These are phyloP conservation scores for Cladosporium sp. DNA, from an alignment of 2,329 filamentous ascomycete genomes.

Conservation along the genomic window DNA sequence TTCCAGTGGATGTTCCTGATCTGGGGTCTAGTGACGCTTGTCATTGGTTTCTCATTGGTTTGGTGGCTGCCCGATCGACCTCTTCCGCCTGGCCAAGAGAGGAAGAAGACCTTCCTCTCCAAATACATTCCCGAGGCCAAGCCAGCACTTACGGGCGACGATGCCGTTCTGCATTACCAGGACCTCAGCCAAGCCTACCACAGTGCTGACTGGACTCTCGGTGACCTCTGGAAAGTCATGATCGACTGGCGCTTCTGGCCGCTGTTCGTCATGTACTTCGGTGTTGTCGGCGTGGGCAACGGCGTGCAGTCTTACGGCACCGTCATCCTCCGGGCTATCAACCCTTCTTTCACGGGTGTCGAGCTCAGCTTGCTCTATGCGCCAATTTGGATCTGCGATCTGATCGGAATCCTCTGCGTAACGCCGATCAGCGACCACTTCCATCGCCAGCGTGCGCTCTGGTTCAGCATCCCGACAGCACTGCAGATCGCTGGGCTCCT, in stretches of 20 bases:
- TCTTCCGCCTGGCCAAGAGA: slow-evolving; percentile 62
- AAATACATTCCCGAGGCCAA: slow-evolving; percentile 64
- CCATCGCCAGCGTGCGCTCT: slow-evolving; percentile 70
- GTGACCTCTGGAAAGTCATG: slow-evolving; percentile 65
- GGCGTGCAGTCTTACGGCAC: slow-evolving; percentile 84
- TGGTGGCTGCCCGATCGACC: slow-evolving; percentile 92
- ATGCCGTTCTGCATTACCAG: slow-evolving; percentile 76
- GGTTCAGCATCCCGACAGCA: slow-evolving; percentile 71
- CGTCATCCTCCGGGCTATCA: slow-evolving; percentile 76
- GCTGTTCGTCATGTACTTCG: slow-evolving; percentile 85
- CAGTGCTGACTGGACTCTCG: slow-evolving; percentile 64
- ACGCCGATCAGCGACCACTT: slow-evolving; percentile 86
- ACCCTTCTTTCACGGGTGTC: slow-evolving; percentile 66
- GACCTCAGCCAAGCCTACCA: slow-evolving; percentile 79
- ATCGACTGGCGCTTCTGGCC: slow-evolving; percentile 88
- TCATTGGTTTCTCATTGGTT: slow-evolving; percentile 67
- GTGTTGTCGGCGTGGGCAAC: slow-evolving; percentile 87
- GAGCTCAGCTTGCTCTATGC: slow-evolving; percentile 78
- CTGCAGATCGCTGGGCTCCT: slow-evolving; percentile 80
- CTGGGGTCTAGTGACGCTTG: slow-evolving; percentile 70
- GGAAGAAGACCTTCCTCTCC: slow-evolving; percentile 48
- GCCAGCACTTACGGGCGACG: slow-evolving; percentile 69
- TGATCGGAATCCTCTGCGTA: slow-evolving; percentile 78
- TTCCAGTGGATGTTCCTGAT: slow-evolving; percentile 92
- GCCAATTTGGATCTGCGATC: slow-evolving; percentile 81